Evolutionary conservation across 331 rosid genomes (phyloP), one percentile per base, ranked within the genome.

Genomic region (Cucumis variabilis): DNA sequence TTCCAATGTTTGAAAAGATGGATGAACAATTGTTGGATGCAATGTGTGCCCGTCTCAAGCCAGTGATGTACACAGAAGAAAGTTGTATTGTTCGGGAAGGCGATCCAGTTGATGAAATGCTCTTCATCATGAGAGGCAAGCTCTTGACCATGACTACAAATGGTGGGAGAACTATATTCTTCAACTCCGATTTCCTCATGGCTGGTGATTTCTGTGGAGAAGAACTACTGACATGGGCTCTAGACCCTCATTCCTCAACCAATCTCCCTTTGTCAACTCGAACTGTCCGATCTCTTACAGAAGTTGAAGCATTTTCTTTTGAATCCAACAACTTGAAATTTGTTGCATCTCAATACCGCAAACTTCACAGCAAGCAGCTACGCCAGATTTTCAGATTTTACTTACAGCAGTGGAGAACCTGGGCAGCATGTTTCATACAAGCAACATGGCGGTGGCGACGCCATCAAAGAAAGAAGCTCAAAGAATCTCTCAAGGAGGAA

Each of bases 101-200:
- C 6, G 76, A 68, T 1, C 62, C 13, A 1, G 68, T 83, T 1
- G 55, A 89, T 0, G 77, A 50, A 60, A 83, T 89, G 84, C 14
- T 87, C 65, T 89, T 87, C 77, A 55, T 89, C 73, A 74, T 70
- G 27, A 85, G 84, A 33, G 91, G 87, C 82, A 71, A 85, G 70
- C 41, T 85, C 11, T 71, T 72, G 33, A 25, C 82, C 5, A 65
- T 55, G 19, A 55, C 79, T 71, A 85, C 87, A 11, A 70, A 85
- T 53, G 87, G 79, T 11, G 87, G 87, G 21, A 70, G 87, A 85
- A 71, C 82, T 20, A 82, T 53, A 13, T 85, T 85, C 25, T 70
- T 85, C n/a, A 85, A 62, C 30, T 85, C 87, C 33, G 81, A 50
- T 51, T 48, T 53, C 28, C 87, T 85, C 48, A 70, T 71, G 81